Base-by-base conservation (phyloP, 2,329 filamentous ascomycete species). In the Pseudocercospora pini-densiflorae region DNA sequence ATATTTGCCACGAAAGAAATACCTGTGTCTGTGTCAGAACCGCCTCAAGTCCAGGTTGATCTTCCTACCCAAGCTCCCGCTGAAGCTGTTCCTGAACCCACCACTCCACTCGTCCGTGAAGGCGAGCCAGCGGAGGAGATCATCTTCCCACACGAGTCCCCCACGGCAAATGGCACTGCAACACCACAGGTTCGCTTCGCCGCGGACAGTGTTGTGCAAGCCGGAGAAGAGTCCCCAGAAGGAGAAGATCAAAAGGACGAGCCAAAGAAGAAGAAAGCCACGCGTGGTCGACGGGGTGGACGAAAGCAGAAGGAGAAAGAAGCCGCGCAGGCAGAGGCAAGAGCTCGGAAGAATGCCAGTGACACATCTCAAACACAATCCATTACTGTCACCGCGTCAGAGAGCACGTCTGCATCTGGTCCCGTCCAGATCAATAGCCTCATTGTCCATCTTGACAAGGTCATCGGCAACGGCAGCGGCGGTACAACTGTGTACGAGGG, bases 401-500 rank as follows among this genome's bases (percentile, higher is more conserved):
- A 81, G 68, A 77, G 75, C 59, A 67, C 77, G 60, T 74, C 84
- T 64, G 77, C 84, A 10, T 79, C 79, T 36, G 83, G 81, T 54
- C 79, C 81, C 12, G 81, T 89, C 67, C 84, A 86, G 53, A 89
- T 89, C 72, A 88, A 87, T 60, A 88, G 86, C 67, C 79, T 89
- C 24, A 84, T 83, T 62, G 87, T 90, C 31, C 82, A 86, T 70
- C 88, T 86, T 24, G 85, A 89, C 71, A 83, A 82, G 31, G 83
- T 89, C 19, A 82, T 90, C 45, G 89, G 89, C 1, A 86, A 92
- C 66, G 95, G 95, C 62, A 98, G 94, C 78, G 97, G 97, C 76
- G 95, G 95, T n/a, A 99, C 95, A 0, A 89, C 96, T 61, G 95
- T 99, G 0, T 98, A 95, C 78, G 90, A 92, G 58, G 95, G 95